These are phyloP conservation scores for Fremontodendron californicum DNA, from an alignment of 345 rosid species.

Conservation along the genomic window DNA sequence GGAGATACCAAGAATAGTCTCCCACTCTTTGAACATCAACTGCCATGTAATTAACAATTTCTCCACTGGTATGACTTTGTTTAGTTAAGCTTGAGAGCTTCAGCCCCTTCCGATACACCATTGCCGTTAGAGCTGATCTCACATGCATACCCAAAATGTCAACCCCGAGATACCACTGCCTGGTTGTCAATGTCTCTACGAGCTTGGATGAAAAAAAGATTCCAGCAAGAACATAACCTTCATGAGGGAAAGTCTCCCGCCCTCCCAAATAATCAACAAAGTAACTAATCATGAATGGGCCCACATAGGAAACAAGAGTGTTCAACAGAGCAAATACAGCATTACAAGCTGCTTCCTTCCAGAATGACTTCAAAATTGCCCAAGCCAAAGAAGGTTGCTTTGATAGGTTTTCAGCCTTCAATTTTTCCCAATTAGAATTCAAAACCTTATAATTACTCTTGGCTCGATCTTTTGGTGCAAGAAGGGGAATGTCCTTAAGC, in stretches of 20 bases:
- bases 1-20: conserved; percentile 97
- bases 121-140: conserved; percentile 93
- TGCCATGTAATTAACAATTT: conserved; percentile 96
- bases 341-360: conserved; percentile 97
- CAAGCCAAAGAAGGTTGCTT: conserved; percentile 84
- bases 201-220: conserved; percentile 91
- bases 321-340: conserved; percentile 88
- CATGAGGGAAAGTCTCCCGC: conserved; percentile 75
- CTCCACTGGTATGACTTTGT: conserved; percentile 97
- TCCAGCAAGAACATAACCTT: conserved; percentile 95
- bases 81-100: conserved; percentile 82
- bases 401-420: conserved; percentile 66
- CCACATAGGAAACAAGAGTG: conserved; percentile 91
- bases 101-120: conserved; percentile 93
- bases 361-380: conserved; percentile 80
- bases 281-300: conserved; percentile 94
- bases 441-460: conserved; percentile 79
- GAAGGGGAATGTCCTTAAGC: conserved; percentile 96
- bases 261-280: conserved; percentile 96
- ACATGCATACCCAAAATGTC: conserved; percentile 99
- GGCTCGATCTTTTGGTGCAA: conserved; percentile 80
- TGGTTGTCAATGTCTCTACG: conserved; percentile 83
- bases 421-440: conserved; percentile 87
- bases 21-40: conserved; percentile 98
- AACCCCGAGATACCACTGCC: conserved; percentile 99